Evolutionary conservation across 2,329 filamentous ascomycete species (phyloP).

Genomic region (Xylariales sp.): DNA sequence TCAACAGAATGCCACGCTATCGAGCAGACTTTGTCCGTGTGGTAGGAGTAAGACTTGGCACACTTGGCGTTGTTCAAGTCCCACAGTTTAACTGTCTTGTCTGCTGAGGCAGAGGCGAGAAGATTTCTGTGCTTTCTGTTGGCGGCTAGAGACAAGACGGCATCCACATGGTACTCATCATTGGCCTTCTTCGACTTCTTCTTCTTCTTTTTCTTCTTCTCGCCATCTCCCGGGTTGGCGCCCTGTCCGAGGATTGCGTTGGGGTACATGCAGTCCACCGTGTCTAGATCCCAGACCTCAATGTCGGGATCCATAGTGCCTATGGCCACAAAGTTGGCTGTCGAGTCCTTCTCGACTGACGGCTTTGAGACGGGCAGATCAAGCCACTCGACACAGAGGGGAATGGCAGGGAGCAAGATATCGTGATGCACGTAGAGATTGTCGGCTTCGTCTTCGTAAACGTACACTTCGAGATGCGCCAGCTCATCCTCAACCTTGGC

Average conservation of each 20-base stretch:
- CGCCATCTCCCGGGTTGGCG: slow-evolving; percentile 44
- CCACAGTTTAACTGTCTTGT: slow-evolving; percentile 98
- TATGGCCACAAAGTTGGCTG: slow-evolving; percentile 88
- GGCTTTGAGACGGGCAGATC: slow-evolving; percentile 82
- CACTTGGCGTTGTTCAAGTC: slow-evolving; percentile 88
- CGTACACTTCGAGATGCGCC: slow-evolving; percentile 92
- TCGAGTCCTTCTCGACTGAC: slow-evolving; percentile 55
- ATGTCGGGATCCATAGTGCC: slow-evolving; percentile 98
- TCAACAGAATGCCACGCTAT: slow-evolving; percentile 88
- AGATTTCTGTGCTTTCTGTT: slow-evolving; percentile 94
- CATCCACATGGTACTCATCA: slow-evolving; percentile 89
- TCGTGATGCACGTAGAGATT: slow-evolving; percentile 99
- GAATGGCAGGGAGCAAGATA: slow-evolving; percentile 97
- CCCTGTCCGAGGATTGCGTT: slow-evolving; percentile 89
- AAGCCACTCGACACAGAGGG: slow-evolving; percentile 92
- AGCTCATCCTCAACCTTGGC: slow-evolving; percentile 97
- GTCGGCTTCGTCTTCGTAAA: slow-evolving; percentile 92
- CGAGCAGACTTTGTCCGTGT: slow-evolving; percentile 97
- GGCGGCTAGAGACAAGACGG: slow-evolving; percentile 83
- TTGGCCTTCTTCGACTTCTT: slow-evolving; percentile 88
- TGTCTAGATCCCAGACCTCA: slow-evolving; percentile 96
- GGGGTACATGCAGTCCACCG: slow-evolving; percentile 96
- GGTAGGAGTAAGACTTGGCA: slow-evolving; percentile 92
- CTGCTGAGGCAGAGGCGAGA: slow-evolving; percentile 89
- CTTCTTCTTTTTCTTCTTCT: slow-evolving; percentile 77